phyloP scores from a whole-genome alignment of 129 eudicot species.

The Lactuca saligna region DNA sequence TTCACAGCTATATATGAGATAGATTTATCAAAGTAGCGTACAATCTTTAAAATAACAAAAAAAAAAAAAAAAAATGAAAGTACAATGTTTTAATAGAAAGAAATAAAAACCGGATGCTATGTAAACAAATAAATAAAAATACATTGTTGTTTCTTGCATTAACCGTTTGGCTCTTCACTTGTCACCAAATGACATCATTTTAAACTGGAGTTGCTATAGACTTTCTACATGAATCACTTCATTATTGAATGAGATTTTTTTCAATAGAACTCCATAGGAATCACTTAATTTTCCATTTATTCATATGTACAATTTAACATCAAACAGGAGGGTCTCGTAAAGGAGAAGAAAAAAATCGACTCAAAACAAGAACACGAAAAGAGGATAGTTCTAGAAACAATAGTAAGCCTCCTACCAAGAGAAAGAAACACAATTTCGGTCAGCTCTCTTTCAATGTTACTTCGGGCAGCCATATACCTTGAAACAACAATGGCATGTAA shows the following conservation, averaged over 20 bases:
- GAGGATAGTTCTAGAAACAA: slow-evolving; percentile 80
- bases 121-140: neutral
- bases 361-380: slow-evolving; percentile 79
- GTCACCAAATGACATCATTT: no score
- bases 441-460: slow-evolving; percentile 88
- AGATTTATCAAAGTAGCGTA: neutral
- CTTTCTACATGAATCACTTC: no score
- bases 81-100: no score
- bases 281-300: neutral
- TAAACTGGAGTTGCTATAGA: no score
- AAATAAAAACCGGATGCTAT: neutral
- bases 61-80: no score
- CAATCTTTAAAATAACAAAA: no score
- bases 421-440: slow-evolving; percentile 80
- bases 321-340: slow-evolving; percentile 71
- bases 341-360: slow-evolving; percentile 64
- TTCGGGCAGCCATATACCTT: slow-evolving; percentile 70
- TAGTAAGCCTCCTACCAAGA: slow-evolving; percentile 85
- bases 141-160: neutral
- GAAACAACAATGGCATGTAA: slow-evolving; percentile 90
- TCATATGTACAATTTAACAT: slow-evolving; percentile 10
- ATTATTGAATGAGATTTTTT: neutral
- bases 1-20: neutral
- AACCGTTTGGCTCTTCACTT: no score
- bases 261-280: neutral